Evolutionary conservation across 2,329 filamentous ascomycete species (phyloP).

Genomic region (Nemania abortiva): DNA sequence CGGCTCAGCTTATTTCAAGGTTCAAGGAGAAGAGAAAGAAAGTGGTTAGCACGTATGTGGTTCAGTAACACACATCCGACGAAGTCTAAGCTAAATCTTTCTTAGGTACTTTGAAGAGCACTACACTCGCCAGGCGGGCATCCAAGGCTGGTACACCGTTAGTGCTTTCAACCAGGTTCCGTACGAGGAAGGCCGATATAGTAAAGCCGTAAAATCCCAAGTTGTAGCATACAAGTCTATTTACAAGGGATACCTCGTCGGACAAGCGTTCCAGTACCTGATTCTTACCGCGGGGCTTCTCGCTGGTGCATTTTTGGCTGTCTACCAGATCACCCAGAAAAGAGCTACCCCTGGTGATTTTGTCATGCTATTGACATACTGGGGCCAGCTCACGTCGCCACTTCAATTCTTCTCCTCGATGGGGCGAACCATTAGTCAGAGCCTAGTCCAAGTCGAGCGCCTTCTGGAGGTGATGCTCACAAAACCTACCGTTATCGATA

Average conservation of each 20-base stretch:
- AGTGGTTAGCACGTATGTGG: conserved; percentile 60
- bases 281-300: conserved; percentile 77
- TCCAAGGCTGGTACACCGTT: conserved; percentile 71
- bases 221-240: conserved; percentile 55
- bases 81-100: conserved; percentile 10
- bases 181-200: conserved; percentile 68
- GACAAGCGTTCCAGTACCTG: conserved; percentile 68
- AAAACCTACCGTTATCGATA: conserved; percentile 66
- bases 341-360: conserved; percentile 74
- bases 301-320: conserved; percentile 69
- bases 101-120: conserved; percentile 65
- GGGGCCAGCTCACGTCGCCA: conserved; percentile 77
- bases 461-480: conserved; percentile 70
- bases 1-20: conserved; percentile 63
- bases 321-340: conserved; percentile 74
- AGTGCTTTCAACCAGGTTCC: conserved; percentile 70
- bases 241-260: conserved; percentile 61
- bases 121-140: conserved; percentile 66
- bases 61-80: neutral
- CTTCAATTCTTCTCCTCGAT: conserved; percentile 75
- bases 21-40: conserved; percentile 64
- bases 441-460: conserved; percentile 69
- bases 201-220: conserved; percentile 60
- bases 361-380: conserved; percentile 78
- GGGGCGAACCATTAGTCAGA: conserved; percentile 67